Evolutionary conservation across 805 yeast species (phyloP).

Genomic region (Kluyveromyces lactis): DNA sequence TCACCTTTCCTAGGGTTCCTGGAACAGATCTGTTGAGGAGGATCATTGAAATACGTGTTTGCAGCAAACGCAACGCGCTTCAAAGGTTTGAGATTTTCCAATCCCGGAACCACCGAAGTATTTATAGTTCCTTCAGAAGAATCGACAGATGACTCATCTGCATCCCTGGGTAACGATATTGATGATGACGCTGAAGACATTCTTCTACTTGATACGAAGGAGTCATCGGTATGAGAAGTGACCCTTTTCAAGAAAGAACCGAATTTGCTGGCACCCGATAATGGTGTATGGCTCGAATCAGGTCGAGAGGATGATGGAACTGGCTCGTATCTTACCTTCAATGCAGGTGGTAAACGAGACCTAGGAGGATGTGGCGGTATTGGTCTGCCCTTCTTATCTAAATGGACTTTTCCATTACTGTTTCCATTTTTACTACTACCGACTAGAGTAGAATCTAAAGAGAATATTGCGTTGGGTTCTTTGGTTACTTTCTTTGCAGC

Average conservation of each 20-base stretch:
- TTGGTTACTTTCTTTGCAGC: neutral
- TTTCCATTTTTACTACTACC: neutral
- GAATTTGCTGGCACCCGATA: conserved; percentile 19
- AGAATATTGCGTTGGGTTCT: conserved; percentile 7
- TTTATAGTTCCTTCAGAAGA: neutral
- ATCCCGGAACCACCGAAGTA: conserved; percentile 30
- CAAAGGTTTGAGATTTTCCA: conserved; percentile 35
- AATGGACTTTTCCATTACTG: conserved; percentile 1
- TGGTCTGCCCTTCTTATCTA: conserved; percentile 36
- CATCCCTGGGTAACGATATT: neutral
- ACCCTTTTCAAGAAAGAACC: conserved; percentile 29
- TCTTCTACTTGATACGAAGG: neutral
- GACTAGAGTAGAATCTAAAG: conserved; percentile 11
- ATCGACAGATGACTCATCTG: neutral
- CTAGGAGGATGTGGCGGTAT: conserved; percentile 44
- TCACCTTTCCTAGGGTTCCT: conserved; percentile 76
- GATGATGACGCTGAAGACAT: conserved; percentile 8
- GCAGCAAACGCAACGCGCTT: conserved; percentile 71
- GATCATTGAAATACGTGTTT: conserved; percentile 69
- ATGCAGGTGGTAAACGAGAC: conserved; percentile 43
- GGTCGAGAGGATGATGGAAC: conserved; percentile 3
- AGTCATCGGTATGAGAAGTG: conserved; percentile 20
- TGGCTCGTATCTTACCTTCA: conserved; percentile 20
- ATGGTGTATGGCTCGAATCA: neutral
- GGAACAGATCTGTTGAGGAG: conserved; percentile 86